Conservation (phyloP, 1,139 yeast species). For the Ogataea hybrid region DNA sequence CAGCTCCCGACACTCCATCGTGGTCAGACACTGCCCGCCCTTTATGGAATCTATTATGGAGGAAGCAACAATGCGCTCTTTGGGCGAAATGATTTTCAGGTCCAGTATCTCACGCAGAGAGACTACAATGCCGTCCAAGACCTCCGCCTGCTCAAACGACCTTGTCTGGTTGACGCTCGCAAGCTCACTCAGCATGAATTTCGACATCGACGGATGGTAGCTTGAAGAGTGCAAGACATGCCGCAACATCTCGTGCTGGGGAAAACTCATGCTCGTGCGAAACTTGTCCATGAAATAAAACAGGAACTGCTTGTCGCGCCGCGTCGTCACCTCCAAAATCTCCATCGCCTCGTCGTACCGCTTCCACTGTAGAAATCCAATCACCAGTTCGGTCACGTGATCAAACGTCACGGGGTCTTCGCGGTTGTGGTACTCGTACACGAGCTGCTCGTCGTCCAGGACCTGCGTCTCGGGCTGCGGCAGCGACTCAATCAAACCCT, state of each 20-base stretch:
- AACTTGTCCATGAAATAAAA: slow-evolving; percentile 19
- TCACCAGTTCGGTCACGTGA: slow-evolving; percentile 21
- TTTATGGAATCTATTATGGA: slow-evolving; percentile 20
- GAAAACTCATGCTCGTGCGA: slow-evolving; percentile 15
- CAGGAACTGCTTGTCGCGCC: slow-evolving; percentile 23
- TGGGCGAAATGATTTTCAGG: slow-evolving; percentile 1
- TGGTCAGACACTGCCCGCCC: slow-evolving; percentile 23
- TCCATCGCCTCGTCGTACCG: slow-evolving; percentile 22
- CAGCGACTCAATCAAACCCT: slow-evolving; percentile 23
- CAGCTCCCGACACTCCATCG: slow-evolving; percentile 24
- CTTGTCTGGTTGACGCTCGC: slow-evolving; percentile 9
- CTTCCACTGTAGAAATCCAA: slow-evolving; percentile 20
- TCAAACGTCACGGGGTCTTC: slow-evolving; percentile 26
- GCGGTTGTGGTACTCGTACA: slow-evolving; percentile 29
- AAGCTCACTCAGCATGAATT: slow-evolving; percentile 19
- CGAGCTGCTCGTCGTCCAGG: slow-evolving; percentile 20
- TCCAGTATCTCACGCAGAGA: slow-evolving; percentile 6
- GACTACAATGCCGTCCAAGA: slow-evolving; percentile 19
- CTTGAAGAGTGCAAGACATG: slow-evolving; percentile 13
- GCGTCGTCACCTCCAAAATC: slow-evolving; percentile 20
- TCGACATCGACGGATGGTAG: slow-evolving; percentile 17
- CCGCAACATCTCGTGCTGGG: slow-evolving; percentile 25
- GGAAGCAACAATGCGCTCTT: slow-evolving; percentile 5
- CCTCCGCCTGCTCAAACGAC: slow-evolving; percentile 24
- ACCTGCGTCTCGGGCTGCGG: slow-evolving; percentile 23